Evolutionary conservation across 345 rosid species (phyloP).

Genomic region (Stellera chamaejasme): DNA sequence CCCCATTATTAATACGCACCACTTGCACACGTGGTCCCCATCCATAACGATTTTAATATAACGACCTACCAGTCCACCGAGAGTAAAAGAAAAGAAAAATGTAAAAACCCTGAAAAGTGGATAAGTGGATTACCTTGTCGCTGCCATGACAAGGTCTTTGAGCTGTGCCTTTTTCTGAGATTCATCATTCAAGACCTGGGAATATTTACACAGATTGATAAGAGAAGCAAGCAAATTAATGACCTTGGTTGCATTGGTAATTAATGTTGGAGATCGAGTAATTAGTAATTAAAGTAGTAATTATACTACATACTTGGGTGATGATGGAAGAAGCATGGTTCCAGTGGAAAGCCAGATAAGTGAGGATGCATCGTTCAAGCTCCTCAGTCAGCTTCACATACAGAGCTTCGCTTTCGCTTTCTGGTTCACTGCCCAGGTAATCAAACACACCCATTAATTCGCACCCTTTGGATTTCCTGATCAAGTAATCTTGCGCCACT

Average conservation of each 20-base stretch:
- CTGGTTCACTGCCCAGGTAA: slow-evolving; percentile 41
- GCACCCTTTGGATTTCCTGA: slow-evolving; percentile 41
- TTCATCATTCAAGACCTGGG: slow-evolving; percentile 52
- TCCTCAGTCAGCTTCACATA: slow-evolving; percentile 60
- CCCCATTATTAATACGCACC: no score
- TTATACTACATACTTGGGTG: slow-evolving; percentile 33
- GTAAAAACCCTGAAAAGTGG: not conserved
- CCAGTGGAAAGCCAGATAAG: slow-evolving; percentile 90
- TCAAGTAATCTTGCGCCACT: slow-evolving; percentile 54
- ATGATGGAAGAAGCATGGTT: slow-evolving; percentile 52
- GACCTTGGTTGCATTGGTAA: not conserved
- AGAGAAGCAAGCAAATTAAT: not conserved
- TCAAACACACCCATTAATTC: slow-evolving; percentile 41
- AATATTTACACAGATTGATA: not conserved
- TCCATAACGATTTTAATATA: no score
- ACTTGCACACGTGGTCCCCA: no score
- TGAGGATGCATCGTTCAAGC: slow-evolving; percentile 72
- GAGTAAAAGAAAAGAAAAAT: no score
- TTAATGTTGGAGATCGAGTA: not conserved
- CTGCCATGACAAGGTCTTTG: slow-evolving; percentile 69
- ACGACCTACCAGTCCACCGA: no score
- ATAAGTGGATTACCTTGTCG: slow-evolving; percentile 55
- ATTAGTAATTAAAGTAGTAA: not conserved
- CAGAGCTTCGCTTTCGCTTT: slow-evolving; percentile 48
- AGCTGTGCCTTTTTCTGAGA: slow-evolving; percentile 48